Conservation (phyloP, 495 filamentous ascomycete genomes). For the Zalerion maritima region DNA sequence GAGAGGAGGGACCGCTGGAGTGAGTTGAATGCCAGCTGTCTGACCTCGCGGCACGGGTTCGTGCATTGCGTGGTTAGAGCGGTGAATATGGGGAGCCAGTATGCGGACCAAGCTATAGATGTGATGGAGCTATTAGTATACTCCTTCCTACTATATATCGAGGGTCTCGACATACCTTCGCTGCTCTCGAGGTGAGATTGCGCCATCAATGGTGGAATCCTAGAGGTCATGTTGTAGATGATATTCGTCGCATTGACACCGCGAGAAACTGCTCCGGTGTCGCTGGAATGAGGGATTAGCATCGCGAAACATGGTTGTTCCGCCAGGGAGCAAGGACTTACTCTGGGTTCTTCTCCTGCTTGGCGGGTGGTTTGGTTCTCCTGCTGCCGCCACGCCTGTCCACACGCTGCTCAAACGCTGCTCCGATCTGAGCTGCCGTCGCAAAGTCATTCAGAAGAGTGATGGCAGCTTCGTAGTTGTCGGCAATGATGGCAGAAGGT, state of each 20-base stretch:
- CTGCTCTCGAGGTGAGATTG: slow-evolving; percentile 83
- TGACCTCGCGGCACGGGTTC: slow-evolving; percentile 89
- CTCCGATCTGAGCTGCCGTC: slow-evolving; percentile 66
- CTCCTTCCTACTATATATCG: not conserved
- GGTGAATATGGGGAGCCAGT: slow-evolving; percentile 92
- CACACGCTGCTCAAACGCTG: slow-evolving; percentile 62
- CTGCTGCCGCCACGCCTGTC: slow-evolving; percentile 43
- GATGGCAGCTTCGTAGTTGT: slow-evolving; percentile 85
- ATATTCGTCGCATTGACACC: slow-evolving; percentile 67
- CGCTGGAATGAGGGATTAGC: slow-evolving; percentile 24
- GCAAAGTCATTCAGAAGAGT: slow-evolving; percentile 81
- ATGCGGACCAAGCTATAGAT: slow-evolving; percentile 78
- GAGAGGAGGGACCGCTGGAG: slow-evolving; percentile 79
- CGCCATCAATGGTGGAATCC: slow-evolving; percentile 73
- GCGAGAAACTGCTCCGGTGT: slow-evolving; percentile 61
- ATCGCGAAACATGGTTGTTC: not conserved
- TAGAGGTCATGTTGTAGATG: slow-evolving; percentile 62
- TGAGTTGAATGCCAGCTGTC: slow-evolving; percentile 73
- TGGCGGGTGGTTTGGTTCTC: slow-evolving; percentile 30
- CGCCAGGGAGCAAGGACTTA: slow-evolving; percentile 16
- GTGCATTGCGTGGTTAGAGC: slow-evolving; percentile 78
- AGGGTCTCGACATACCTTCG: slow-evolving; percentile 43
- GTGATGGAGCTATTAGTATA: slow-evolving; percentile 15
- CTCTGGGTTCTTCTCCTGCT: slow-evolving; percentile 44
- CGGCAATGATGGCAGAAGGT: slow-evolving; percentile 68